These are phyloP conservation scores for Coelastrella sp. DNA, from an alignment of 139 green algal genomes.

Conservation along the genomic window DNA sequence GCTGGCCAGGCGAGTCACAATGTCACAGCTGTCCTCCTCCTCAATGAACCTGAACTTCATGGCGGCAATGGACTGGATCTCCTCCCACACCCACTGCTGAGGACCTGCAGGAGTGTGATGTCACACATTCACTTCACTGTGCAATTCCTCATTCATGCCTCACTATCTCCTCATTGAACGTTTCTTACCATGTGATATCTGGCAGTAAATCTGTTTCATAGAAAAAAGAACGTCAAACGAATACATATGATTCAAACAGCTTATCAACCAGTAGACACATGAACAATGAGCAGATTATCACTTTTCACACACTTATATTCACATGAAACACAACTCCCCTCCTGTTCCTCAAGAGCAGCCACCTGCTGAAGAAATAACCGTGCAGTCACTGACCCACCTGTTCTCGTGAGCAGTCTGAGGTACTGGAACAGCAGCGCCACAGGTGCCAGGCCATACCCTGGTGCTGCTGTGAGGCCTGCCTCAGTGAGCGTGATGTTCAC, in stretches of 20 bases:
- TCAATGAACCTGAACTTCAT: conserved; percentile 86
- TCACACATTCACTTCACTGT: no score
- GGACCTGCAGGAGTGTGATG: conserved; percentile 46
- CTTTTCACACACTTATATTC: no score
- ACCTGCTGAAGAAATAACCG: not conserved
- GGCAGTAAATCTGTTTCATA: no score
- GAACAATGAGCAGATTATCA: not conserved
- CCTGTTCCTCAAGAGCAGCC: not conserved
- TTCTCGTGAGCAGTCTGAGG: conserved; percentile 79
- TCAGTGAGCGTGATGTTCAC: conserved; percentile 85
- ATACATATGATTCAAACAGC: not conserved
- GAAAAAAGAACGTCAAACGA: no score
- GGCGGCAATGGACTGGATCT: conserved; percentile 80
- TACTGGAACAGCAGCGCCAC: conserved; percentile 88
- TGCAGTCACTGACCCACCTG: conserved; percentile 49
- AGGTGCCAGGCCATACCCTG: conserved; percentile 76
- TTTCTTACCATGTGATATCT: no score
- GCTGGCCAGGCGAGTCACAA: conserved; percentile 67
- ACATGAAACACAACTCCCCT: no score
- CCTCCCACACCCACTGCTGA: conserved; percentile 90
- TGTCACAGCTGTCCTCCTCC: conserved; percentile 90
- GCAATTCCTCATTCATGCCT: no score
- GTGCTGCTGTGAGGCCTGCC: conserved; percentile 77
- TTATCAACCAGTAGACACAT: not conserved
- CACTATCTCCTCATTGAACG: no score